Conservation (phyloP, 2,329 filamentous ascomycete species). For the Gaeumannomyces tritici region DNA sequence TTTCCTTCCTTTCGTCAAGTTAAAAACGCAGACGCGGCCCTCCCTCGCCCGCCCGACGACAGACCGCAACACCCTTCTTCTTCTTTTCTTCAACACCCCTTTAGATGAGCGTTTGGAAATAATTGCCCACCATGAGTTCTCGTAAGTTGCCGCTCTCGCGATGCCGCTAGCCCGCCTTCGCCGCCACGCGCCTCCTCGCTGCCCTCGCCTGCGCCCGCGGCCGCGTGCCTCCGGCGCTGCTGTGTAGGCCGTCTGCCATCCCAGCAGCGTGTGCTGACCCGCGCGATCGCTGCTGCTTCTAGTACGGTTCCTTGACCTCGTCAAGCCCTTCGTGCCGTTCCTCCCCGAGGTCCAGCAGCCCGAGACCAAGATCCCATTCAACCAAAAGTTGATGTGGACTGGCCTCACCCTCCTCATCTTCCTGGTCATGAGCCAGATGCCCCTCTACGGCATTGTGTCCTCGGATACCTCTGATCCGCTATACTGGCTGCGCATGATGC, state of each 20-base stretch:
- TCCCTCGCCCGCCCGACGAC: neutral
- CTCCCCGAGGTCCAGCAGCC: constrained; percentile 98
- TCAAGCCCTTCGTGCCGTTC: constrained; percentile 99
- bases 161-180: neutral
- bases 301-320: constrained; percentile 99
- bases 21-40: neutral
- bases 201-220: neutral
- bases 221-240: neutral
- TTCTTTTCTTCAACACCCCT: constrained; percentile 13
- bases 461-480: constrained; percentile 97
- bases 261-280: constrained; percentile 10
- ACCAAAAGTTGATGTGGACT: constrained; percentile 96
- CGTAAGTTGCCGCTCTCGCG: constrained; percentile 32
- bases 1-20: constrained; percentile 18
- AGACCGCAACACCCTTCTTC: constrained; percentile 25
- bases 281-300: constrained; percentile 8
- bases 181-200: neutral
- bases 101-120: constrained; percentile 9
- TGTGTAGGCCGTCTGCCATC: constrained; percentile 2
- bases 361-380: constrained; percentile 97
- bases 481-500: constrained; percentile 99
- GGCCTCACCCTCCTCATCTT: constrained; percentile 94
- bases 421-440: constrained; percentile 99
- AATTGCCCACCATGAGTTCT: constrained; percentile 41
- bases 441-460: constrained; percentile 96